Conservation (phyloP, 768 basidiomycete genomes). For the Rhizopogon sp. region DNA sequence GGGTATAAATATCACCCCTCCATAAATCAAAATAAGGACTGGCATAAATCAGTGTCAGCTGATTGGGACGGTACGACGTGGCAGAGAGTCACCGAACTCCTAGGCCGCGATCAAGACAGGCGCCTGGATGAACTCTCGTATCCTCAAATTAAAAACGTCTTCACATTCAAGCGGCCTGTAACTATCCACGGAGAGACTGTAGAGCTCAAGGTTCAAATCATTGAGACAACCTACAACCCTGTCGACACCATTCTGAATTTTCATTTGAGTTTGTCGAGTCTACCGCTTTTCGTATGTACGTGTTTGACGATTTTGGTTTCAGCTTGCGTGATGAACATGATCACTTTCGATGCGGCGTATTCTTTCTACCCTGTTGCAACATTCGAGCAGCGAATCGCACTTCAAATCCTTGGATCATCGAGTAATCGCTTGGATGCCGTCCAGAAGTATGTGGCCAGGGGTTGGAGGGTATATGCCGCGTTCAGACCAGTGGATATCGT, state of each 20-base stretch:
- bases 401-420: conserved; percentile 13
- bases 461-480: conserved; percentile 26
- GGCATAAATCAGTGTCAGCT: conserved; percentile 7
- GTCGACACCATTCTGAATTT: conserved; percentile 39
- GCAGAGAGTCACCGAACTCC: not conserved
- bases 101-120: too few species aligned
- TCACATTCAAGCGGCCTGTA: conserved; percentile 19
- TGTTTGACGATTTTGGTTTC: not conserved
- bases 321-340: conserved; percentile 43
- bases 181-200: not conserved
- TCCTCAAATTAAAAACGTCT: conserved; percentile 10
- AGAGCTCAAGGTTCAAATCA: conserved; percentile 35
- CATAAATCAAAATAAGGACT: conserved; percentile 10
- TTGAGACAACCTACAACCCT: conserved; percentile 27
- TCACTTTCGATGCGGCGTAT: conserved; percentile 36
- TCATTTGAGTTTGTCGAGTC: conserved; percentile 38
- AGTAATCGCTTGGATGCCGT: conserved; percentile 6
- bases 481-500: conserved; percentile 1
- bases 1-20: conserved; percentile 27
- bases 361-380: conserved; percentile 38
- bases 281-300: not conserved
- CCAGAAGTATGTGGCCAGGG: conserved; percentile 32
- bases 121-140: not conserved
- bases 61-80: conserved; percentile 16
- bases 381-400: conserved; percentile 26